Conservation (phyloP, 1,284 basidiomycete species). For the Moniliella sp. region DNA sequence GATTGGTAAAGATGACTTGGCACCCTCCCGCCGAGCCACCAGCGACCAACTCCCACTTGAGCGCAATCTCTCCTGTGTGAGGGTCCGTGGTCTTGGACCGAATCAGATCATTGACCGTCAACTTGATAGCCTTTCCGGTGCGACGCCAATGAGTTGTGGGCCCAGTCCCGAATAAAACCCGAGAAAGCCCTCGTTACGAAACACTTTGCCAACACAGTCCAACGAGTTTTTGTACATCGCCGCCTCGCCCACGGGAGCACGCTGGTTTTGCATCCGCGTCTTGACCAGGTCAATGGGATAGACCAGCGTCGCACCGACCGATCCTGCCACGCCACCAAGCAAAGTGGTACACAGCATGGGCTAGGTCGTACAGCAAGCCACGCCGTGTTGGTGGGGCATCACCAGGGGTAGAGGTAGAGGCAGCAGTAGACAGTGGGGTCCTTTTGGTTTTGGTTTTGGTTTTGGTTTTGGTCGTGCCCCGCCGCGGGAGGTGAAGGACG, state of each 20-base stretch:
- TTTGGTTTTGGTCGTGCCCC: too few species aligned
- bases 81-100: slow-evolving; percentile 66
- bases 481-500: too few species aligned
- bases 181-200: slow-evolving; percentile 69
- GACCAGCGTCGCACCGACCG: slow-evolving; percentile 67
- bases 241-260: slow-evolving; percentile 30
- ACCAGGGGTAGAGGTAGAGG: too few species aligned
- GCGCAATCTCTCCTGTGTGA: slow-evolving; percentile 71
- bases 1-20: too few species aligned
- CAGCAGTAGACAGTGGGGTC: too few species aligned
- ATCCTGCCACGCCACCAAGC: slow-evolving; percentile 71
- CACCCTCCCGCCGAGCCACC: slow-evolving; percentile 84
- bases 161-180: slow-evolving; percentile 92
- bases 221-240: slow-evolving; percentile 32
- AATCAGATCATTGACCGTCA: slow-evolving; percentile 78
- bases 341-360: slow-evolving; percentile 52
- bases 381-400: too few species aligned
- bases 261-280: slow-evolving; percentile 82
- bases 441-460: too few species aligned
- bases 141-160: slow-evolving; percentile 86
- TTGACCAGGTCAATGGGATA: slow-evolving; percentile 79
- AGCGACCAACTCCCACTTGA: slow-evolving; percentile 67
- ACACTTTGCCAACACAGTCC: slow-evolving; percentile 81
- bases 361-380: slow-evolving; percentile 10
- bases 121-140: slow-evolving; percentile 88